Percentiles rank a stretch among this genome's conserved stretches.
These are phyloP conservation scores for Reticulascus tulasneorum DNA, from an alignment of 2,329 filamentous ascomycete genomes.

Conservation along the genomic window DNA sequence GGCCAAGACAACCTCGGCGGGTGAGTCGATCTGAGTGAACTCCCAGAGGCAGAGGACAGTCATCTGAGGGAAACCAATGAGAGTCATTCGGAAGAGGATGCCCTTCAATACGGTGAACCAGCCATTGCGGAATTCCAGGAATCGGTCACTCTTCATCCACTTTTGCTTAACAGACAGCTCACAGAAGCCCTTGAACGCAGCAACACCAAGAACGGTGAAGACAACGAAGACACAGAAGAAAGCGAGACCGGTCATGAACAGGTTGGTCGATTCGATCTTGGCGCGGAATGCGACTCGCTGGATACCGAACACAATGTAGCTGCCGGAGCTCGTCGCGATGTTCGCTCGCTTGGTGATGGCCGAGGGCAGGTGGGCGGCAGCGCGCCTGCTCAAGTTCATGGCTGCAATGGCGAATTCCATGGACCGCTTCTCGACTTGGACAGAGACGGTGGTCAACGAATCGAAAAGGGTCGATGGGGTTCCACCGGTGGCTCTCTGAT, in stretches of 20 bases:
- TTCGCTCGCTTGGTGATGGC: conserved; percentile 50
- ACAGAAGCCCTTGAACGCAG: conserved; percentile 75
- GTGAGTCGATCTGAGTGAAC: conserved; percentile 79
- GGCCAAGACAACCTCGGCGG: conserved; percentile 80
- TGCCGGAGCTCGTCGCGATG: conserved; percentile 49
- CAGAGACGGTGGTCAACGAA: conserved; percentile 68
- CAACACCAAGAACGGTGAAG: conserved; percentile 67
- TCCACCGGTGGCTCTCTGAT: conserved; percentile 88
- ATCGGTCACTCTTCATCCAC: conserved; percentile 80
- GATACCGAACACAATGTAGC: conserved; percentile 71
- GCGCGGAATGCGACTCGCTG: conserved; percentile 84
- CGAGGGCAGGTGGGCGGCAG: conserved; percentile 24
- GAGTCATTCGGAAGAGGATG: conserved; percentile 82
- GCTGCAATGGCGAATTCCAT: conserved; percentile 24
- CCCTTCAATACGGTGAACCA: conserved; percentile 93
- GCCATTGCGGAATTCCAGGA: conserved; percentile 88
- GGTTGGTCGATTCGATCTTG: conserved; percentile 81
- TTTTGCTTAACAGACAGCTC: conserved; percentile 71
- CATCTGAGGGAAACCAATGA: conserved; percentile 92
- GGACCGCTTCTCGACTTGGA: conserved; percentile 71
- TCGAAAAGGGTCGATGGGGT: conserved; percentile 76
- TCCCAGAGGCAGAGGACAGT: conserved; percentile 90
- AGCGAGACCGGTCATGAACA: conserved; percentile 86
- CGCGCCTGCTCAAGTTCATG: conserved; percentile 43
- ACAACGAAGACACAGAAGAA: conserved; percentile 86